Evolutionary conservation across 164 flowering plant species (phyloP), one percentile per base, ranked within the genome.

Genomic region (Buxus sempervirens): DNA sequence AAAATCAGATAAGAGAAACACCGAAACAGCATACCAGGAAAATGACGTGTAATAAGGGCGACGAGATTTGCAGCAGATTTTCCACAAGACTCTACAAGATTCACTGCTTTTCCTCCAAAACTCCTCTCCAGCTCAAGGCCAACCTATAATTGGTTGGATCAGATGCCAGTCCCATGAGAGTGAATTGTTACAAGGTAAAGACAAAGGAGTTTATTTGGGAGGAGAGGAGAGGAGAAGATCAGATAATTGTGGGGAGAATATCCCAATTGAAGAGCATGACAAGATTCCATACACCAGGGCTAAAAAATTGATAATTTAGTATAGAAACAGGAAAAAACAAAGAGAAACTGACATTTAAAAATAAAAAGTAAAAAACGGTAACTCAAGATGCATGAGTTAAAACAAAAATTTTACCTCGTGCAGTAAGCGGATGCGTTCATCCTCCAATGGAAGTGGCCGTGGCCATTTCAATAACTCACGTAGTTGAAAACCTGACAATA

Each of bases 361-460:
- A 15, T 45, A 10, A 45, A 4, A 42, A 58, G 7, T 9, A 67
- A 51, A 32, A 51, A 51, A 15, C 18, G 38, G 3, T 3, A 32
- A 32, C 38, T 32, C 7, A 32, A 32, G 7, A 32, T 32, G 38
- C 38, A 32, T 32, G 7, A 32, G 7, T 32, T 32, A 32, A 3
- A 32, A 32, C 38, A 3, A 32, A 32, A 63, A 36, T 19, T 56
- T 20, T 70, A 91, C 98, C 97, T 94, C 98, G 64, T 86, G 96
- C 65, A 94, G 68, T 64, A 94, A 79, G 67, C 97, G 96, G 25
- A 90, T 78, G 0, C 97, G 84, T 74, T 95, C 97, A 61, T 95
- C 97, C 77, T 92, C 98, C 83, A 95, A 82, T 49, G 98, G 98
- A 76, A 95, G 90, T 53, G 92, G 96, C 41, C 93, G 82, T 60